Evolutionary conservation across 345 rosid species (phyloP), one percentile per base, ranked within the genome.

Genomic region (Populus simonii): DNA sequence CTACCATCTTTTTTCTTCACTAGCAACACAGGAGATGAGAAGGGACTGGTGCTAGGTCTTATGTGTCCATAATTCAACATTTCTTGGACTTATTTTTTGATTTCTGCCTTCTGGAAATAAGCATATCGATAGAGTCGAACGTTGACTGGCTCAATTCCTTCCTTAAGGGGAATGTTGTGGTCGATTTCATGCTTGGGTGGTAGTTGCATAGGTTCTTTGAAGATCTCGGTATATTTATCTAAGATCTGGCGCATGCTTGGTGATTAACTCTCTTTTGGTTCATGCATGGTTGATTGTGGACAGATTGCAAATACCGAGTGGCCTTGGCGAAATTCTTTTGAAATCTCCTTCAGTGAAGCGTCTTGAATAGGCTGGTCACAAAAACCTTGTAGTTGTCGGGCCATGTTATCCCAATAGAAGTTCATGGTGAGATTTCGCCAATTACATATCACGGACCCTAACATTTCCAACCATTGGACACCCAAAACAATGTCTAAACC

Each of bases 211-310:
- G 22, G 61, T 4, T 15, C n/a, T 55, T 55, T 1, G 7, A 55
- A 17, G 18, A 55, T 4, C 7, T 17, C n/a, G 1, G 6, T 7
- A 16, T 55, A 39, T 39, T 39, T 39, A 8, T 8, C 10, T 8
- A 39, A 39, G 43, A 39, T 2, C 43, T 39, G 2, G 10, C 43
- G 0, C 11, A 39, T 39, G 0, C 11, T 0, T 39, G 3, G 43
- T 1, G 10, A 39, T 8, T 39, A 2, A 39, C 1, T 2, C 1
- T 39, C 0, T 39, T 39, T 0, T 1, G 2, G 8, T 8, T 8
- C 43, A 0, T 39, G 11, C 0, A 8, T 39, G 10, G 8, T 17
- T 7, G 18, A 1, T 0, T 22, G 8, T 17, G 22, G 6, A 2
- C 1, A 17, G 0, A 55, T 55, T 16, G 61, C 61, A 55, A 16